Percentiles rank a stretch among this genome's conserved stretches.
These are phyloP conservation scores for Lactarius tabidus DNA, from an alignment of 768 basidiomycete genomes.

Conservation along the genomic window DNA sequence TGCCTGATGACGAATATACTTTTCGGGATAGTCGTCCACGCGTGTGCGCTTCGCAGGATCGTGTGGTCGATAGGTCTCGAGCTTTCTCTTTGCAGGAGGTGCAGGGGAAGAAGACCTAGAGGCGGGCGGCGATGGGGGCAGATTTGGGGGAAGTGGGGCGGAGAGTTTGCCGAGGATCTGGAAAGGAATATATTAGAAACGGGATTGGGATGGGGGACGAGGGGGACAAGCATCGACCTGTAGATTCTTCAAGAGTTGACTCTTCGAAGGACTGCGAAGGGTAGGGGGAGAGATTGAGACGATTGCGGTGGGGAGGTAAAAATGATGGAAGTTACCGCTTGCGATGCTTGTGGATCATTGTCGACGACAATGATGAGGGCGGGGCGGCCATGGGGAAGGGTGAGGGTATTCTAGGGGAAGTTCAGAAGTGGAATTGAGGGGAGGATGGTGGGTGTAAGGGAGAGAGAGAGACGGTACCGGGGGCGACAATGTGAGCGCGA, in stretches of 20 bases:
- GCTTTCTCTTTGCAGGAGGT: slow-evolving; percentile 40
- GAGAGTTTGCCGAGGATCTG: slow-evolving; percentile 42
- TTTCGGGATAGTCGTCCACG: slow-evolving; percentile 31
- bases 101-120: slow-evolving; percentile 43
- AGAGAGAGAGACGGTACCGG: slow-evolving; percentile 12
- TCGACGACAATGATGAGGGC: slow-evolving; percentile 5
- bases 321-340: slow-evolving; percentile 22
- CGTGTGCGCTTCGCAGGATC: slow-evolving; percentile 29
- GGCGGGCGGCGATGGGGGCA: slow-evolving; percentile 45
- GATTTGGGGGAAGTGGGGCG: slow-evolving; percentile 41
- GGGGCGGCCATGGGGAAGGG: not conserved
- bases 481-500: slow-evolving; percentile 21
- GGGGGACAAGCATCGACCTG: slow-evolving; percentile 33
- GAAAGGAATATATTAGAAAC: slow-evolving; percentile 23
- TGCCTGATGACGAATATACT: slow-evolving; percentile 29
- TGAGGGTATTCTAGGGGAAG: slow-evolving; percentile 10
- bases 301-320: slow-evolving; percentile 4
- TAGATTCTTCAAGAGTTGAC: slow-evolving; percentile 38
- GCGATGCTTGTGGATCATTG: slow-evolving; percentile 18
- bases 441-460: slow-evolving; percentile 22
- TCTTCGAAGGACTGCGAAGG: slow-evolving; percentile 28
- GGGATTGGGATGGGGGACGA: slow-evolving; percentile 3
- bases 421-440: not conserved
- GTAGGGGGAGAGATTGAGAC: slow-evolving; percentile 18
- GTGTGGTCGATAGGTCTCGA: slow-evolving; percentile 22